Conservation (phyloP, 75 land plant genomes). For the Selaginella moellendorffii region DNA sequence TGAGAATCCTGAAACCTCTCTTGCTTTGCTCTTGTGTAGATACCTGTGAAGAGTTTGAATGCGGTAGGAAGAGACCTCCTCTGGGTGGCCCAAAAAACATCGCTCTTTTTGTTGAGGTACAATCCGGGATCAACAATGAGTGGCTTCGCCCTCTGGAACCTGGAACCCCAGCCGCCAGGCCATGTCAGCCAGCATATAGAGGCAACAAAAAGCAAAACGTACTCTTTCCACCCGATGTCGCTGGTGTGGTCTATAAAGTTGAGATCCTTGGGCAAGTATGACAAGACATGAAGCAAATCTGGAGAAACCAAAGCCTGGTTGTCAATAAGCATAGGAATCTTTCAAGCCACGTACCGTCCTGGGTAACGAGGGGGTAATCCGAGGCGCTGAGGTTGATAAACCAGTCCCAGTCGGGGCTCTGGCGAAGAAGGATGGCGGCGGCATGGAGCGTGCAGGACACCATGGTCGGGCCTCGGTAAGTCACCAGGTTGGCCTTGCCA, state of each 20-base stretch:
- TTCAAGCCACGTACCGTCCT: slow-evolving; percentile 58
- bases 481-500: slow-evolving; percentile 74
- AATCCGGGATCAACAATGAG: slow-evolving; percentile 84
- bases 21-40: too few relatives aligned
- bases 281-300: slow-evolving; percentile 87
- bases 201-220: too few relatives aligned
- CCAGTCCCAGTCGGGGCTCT: slow-evolving; percentile 83
- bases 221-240: slow-evolving; percentile 91
- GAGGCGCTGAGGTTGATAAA: slow-evolving; percentile 93
- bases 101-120: slow-evolving; percentile 36
- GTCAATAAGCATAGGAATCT: background rate
- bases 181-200: background rate
- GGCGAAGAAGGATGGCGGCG: slow-evolving; percentile 60
- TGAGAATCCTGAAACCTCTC: too few relatives aligned
- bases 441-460: slow-evolving; percentile 87
- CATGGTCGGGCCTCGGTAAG: slow-evolving; percentile 93
- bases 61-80: slow-evolving; percentile 66
- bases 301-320: slow-evolving; percentile 8
- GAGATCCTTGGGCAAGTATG: slow-evolving; percentile 66
- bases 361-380: slow-evolving; percentile 90
- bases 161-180: slow-evolving; percentile 15
- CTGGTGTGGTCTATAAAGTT: slow-evolving; percentile 90
- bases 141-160: slow-evolving; percentile 50
- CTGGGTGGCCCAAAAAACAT: slow-evolving; percentile 70
- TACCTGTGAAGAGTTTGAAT: slow-evolving; percentile 67